Evolutionary conservation across 2,329 filamentous ascomycete species (phyloP).

Genomic region (Fusarium goolgardi): DNA sequence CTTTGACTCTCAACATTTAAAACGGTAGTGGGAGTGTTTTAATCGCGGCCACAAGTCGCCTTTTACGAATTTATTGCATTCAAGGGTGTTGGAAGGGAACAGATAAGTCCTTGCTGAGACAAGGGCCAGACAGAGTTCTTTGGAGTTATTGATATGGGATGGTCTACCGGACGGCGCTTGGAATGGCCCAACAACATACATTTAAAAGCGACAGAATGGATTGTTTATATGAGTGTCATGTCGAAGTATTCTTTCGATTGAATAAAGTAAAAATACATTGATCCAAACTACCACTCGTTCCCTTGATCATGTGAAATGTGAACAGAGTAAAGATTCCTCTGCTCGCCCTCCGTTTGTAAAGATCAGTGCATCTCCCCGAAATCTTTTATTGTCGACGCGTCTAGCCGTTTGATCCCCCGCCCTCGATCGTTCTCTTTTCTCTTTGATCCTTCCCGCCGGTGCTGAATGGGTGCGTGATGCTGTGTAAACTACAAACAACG

Average conservation of each 20-base stretch:
- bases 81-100: slow-evolving; percentile 8
- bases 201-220: neutral
- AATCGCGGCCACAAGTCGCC: neutral
- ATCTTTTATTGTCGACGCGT: neutral
- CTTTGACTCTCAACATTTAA: slow-evolving; percentile 15
- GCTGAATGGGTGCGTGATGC: slow-evolving; percentile 9
- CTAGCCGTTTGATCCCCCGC: slow-evolving; percentile 2
- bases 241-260: slow-evolving; percentile 3
- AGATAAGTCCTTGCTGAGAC: slow-evolving; percentile 11
- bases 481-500: slow-evolving; percentile 16
- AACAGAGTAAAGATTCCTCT: too few relatives aligned
- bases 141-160: slow-evolving; percentile 29
- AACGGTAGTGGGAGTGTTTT: slow-evolving; percentile 31
- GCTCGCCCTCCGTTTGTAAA: slow-evolving; percentile 2
- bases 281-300: neutral
- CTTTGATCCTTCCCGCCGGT: slow-evolving; percentile 15
- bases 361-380: neutral
- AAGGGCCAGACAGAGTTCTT: slow-evolving; percentile 16
- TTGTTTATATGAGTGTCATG: slow-evolving; percentile 2
- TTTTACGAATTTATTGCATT: slow-evolving; percentile 16
- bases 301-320: neutral
- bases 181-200: slow-evolving; percentile 9
- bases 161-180: slow-evolving; percentile 18
- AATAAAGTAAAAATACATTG: slow-evolving; percentile 2
- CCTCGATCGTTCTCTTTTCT: neutral